Base-by-base conservation (phyloP, 2,329 filamentous ascomycete species). In the Leptographium lundbergii region DNA sequence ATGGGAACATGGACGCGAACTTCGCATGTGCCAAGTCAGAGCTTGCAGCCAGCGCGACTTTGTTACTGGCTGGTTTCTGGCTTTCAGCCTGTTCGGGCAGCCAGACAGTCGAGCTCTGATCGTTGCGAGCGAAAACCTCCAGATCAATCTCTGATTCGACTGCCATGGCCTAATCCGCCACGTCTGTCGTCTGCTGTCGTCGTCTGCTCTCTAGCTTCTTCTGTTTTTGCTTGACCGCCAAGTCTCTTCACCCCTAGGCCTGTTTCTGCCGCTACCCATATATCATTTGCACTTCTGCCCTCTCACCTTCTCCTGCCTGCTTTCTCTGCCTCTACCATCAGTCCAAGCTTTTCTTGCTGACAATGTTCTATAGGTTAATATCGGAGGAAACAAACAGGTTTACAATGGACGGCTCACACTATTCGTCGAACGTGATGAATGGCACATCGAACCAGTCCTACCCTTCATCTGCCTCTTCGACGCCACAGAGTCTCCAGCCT, bases 371-470 rank as follows among this genome's bases (percentile, higher is more conserved):
- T 13, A 34, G 52, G 27, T 50, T 39, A 17, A 48, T 47, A 32
- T 55, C n/a, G 42, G 50, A 50, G 57, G 51, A 55, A 9, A 10
- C 24, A 25, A 52, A 10, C 13, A 14, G 48, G 19, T 57, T 62
- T 65, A 64, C 59, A 66, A 68, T 68, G 67, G 67, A 68, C 65
- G 62, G 62, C 50, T 60, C 65, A 48, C 66, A 68, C 62, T 68
- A 68, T 61, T 65, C 65, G 56, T 66, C 66, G 53, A 67, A 67
- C 65, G 66, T 68, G 64, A 67, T 68, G 58, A 68, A 67, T 65
- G 66, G 62, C 61, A 65, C 65, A 61, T 67, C 65, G 61, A 63
- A 62, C 39, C 63, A 64, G 59, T 66, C 67, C n/a, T 68, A 68
- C 54, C 65, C 66, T 14, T 67, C 67, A 1, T 66, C 66, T 2